A percentile compares a stretch with the other conserved stretches of the same genome.
Conservation (phyloP, 1,284 basidiomycete genomes). For the Leccinum variabile region DNA sequence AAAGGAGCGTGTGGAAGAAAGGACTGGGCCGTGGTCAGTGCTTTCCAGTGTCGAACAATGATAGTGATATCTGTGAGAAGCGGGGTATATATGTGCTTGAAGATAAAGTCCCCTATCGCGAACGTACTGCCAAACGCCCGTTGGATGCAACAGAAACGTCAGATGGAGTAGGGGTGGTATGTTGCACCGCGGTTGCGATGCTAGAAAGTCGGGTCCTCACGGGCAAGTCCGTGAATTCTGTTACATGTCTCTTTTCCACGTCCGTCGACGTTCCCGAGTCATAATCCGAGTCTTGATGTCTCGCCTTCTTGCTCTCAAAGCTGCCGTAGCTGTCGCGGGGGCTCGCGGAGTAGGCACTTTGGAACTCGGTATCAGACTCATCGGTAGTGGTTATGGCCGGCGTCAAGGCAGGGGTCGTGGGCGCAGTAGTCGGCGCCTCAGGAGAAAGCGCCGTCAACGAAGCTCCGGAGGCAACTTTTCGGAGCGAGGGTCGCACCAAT, state of each 20-base stretch:
- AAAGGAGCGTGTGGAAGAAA: slow-evolving; percentile 27
- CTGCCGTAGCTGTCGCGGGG: slow-evolving; percentile 62
- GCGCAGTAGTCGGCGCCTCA: slow-evolving; percentile 29
- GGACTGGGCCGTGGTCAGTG: slow-evolving; percentile 9
- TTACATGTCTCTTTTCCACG: slow-evolving; percentile 30
- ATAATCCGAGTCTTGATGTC: slow-evolving; percentile 31
- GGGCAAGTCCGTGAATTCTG: slow-evolving; percentile 35
- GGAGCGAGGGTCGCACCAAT: slow-evolving; percentile 23
- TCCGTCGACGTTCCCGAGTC: slow-evolving; percentile 38
- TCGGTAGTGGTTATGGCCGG: slow-evolving; percentile 54
- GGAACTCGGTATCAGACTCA: slow-evolving; percentile 82
- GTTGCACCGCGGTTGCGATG: slow-evolving; percentile 42
- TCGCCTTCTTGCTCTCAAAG: slow-evolving; percentile 32
- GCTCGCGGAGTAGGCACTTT: slow-evolving; percentile 77
- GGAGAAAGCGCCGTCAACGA: slow-evolving; percentile 39
- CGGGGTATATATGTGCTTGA: slow-evolving; percentile 35
- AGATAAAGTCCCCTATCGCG: slow-evolving; percentile 22
- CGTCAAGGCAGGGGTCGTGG: slow-evolving; percentile 44
- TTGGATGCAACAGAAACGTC: slow-evolving; percentile 38
- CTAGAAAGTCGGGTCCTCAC: slow-evolving; percentile 47
- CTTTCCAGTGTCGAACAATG: slow-evolving; percentile 21
- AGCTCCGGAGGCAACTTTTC: slow-evolving; percentile 39
- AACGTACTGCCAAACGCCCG: slow-evolving; percentile 27
- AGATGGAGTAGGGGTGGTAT: slow-evolving; percentile 40
- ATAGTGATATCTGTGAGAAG: slow-evolving; percentile 19